A percentile compares a stretch with the other conserved stretches of the same genome.
Conservation (phyloP, 495 filamentous ascomycete genomes). For the Talaromyces nanjingensis region DNA sequence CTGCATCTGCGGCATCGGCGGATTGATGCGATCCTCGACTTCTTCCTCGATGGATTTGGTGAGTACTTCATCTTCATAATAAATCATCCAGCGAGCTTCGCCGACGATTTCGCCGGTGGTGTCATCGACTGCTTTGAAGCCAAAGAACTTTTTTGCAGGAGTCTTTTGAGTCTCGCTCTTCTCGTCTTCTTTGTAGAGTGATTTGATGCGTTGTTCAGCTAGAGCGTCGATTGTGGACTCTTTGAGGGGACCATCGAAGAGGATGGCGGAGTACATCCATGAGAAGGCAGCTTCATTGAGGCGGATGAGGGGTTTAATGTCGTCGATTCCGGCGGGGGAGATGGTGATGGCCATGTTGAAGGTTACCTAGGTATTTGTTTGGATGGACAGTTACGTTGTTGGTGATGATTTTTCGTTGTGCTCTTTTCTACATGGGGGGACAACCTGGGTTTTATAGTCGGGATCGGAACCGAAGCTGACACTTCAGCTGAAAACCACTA, state of each 20-base stretch:
- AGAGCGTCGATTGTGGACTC: background rate
- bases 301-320: background rate
- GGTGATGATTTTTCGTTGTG: too few species aligned
- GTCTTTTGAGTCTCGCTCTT: background rate
- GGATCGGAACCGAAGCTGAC: too few species aligned
- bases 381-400: too few species aligned
- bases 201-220: background rate
- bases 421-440: too few species aligned
- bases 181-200: background rate
- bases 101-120: slow-evolving; percentile 19
- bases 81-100: slow-evolving; percentile 17
- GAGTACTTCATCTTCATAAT: slow-evolving; percentile 10
- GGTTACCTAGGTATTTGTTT: too few species aligned
- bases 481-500: too few species aligned
- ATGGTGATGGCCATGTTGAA: slow-evolving; percentile 1
- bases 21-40: background rate
- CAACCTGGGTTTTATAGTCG: too few species aligned
- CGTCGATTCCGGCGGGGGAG: background rate
- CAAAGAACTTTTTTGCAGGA: background rate
- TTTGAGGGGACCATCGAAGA: slow-evolving; percentile 1
- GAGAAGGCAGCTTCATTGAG: background rate
- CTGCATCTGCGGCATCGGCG: slow-evolving; percentile 7
- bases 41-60: slow-evolving; percentile 12
- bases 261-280: background rate
- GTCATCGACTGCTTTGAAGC: slow-evolving; percentile 12